Conservation (phyloP, 495 filamentous ascomycete genomes). For the Clohesyomyces aquaticus region DNA sequence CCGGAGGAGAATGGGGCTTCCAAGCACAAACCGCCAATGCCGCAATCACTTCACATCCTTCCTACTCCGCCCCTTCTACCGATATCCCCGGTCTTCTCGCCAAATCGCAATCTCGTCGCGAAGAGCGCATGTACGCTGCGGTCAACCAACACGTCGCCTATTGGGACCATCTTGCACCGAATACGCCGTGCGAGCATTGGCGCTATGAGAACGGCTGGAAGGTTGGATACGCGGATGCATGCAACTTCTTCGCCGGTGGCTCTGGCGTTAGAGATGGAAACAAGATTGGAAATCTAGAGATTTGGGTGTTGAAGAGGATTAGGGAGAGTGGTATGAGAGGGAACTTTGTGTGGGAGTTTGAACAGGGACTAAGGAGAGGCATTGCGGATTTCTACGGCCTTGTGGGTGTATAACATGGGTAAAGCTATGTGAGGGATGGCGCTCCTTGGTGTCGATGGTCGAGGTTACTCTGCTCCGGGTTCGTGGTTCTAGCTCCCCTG, state of each 20-base stretch:
- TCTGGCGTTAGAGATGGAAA: not conserved
- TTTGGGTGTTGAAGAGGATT: conserved; percentile 60
- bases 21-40: conserved; percentile 41
- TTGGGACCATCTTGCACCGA: conserved; percentile 52
- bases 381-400: conserved; percentile 49
- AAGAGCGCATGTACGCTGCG: conserved; percentile 42
- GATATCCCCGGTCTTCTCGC: conserved; percentile 44
- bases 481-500: no score
- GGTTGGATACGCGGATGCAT: conserved; percentile 56
- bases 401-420: conserved; percentile 29
- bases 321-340: conserved; percentile 51
- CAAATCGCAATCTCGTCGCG: conserved; percentile 43
- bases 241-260: conserved; percentile 50
- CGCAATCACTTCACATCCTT: conserved; percentile 48
- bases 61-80: conserved; percentile 42
- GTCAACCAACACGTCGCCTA: conserved; percentile 49
- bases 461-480: not conserved
- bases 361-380: conserved; percentile 55
- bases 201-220: conserved; percentile 58
- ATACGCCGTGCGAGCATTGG: conserved; percentile 53
- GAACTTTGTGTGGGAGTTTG: conserved; percentile 56
- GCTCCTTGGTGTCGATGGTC: not conserved
- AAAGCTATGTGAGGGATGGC: not conserved
- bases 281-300: conserved; percentile 55
- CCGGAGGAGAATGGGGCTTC: conserved; percentile 61